Base-by-base conservation (phyloP, 805 yeast genomes). In the Tetrapisispora pingtungensis region DNA sequence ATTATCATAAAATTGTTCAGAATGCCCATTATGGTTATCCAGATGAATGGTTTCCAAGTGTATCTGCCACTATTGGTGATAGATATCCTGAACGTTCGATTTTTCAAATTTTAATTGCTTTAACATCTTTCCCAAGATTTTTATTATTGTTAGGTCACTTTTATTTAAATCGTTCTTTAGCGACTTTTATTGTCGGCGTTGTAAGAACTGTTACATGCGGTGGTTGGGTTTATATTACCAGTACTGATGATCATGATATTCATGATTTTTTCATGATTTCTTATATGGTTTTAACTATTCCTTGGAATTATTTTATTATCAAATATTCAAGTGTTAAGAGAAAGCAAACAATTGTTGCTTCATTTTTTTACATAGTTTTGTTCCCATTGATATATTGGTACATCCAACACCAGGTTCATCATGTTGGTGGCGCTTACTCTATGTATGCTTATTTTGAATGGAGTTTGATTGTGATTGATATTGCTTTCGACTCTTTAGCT, bases 1-100 rank as follows among this genome's bases (percentile, higher is more conserved):
- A 90, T 65, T 93, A 80, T 65, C 69, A 82, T 48, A 88, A 93
- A 61, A 93, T 93, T 59, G 96, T 93, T 10, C 72, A 79, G 57
- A 93, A 93, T 61, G 84, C 89, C 40, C 77, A 78, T 50, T 89
- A 71, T 59, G 94, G 95, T 1, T 93, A 87, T 59, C 98, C 98
- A 2, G 93, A 89, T 47, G 98, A 93, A 64, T 93, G 98, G 97
- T 90, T 93, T 60, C 98, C 98, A 2, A 82, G 94, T 57, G 98
- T 93, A 2, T 83, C 95, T 32, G 97, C 98, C 1, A 78, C 98
- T 1, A 93, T 93, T 59, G 98, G 98, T 37, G 98, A 93, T 61
- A 67, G 97, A 48, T 93, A 88, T 61, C 98, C 98, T 0, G 98
- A 93, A 65, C 71, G 98, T 52, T 85, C 96, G 1, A 66, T 93